Evolutionary conservation across 2,329 filamentous ascomycete genomes (phyloP).

Genomic region (Paraphaeosphaeria sporulosa): DNA sequence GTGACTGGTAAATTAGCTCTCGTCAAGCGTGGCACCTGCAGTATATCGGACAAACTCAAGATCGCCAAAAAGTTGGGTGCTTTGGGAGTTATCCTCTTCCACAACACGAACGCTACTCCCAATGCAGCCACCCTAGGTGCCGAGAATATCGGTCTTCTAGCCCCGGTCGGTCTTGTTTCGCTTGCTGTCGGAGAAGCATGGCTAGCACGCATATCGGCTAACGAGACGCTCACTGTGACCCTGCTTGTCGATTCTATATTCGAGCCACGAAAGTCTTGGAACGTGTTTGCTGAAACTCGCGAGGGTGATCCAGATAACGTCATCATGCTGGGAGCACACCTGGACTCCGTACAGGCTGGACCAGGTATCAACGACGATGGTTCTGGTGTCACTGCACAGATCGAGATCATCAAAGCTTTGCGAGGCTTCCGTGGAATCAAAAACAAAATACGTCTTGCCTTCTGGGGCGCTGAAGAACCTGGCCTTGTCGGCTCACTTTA

Average conservation of each 20-base stretch:
- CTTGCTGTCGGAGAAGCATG: slow-evolving; percentile 8
- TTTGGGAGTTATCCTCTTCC: slow-evolving; percentile 11
- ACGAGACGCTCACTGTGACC: slow-evolving; percentile 10
- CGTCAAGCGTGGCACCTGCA: slow-evolving; percentile 11
- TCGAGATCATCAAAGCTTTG: slow-evolving; percentile 67
- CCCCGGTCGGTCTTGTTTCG: slow-evolving; percentile 12
- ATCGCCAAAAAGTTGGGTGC: slow-evolving; percentile 7
- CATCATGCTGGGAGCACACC: slow-evolving; percentile 23
- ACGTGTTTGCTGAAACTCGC: slow-evolving; percentile 69
- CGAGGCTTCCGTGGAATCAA: slow-evolving; percentile 60
- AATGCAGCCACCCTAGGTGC: slow-evolving; percentile 13
- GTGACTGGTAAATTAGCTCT: slow-evolving; percentile 13
- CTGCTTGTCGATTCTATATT: slow-evolving; percentile 37
- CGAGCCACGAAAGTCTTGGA: slow-evolving; percentile 60
- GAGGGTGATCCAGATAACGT: slow-evolving; percentile 66
- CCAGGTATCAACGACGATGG: slow-evolving; percentile 62
- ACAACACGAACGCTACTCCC: slow-evolving; percentile 13
- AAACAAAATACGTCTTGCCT: slow-evolving; percentile 72
- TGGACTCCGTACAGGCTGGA: slow-evolving; percentile 54
- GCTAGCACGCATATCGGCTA: slow-evolving; percentile 6
- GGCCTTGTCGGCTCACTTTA: slow-evolving; percentile 64
- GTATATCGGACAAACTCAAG: slow-evolving; percentile 9
- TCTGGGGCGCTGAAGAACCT: slow-evolving; percentile 74
- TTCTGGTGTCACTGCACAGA: slow-evolving; percentile 58
- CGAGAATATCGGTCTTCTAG: slow-evolving; percentile 12